These are phyloP conservation scores for Nymphaea thermarum DNA, from an alignment of 164 flowering plant species.

Conservation along the genomic window DNA sequence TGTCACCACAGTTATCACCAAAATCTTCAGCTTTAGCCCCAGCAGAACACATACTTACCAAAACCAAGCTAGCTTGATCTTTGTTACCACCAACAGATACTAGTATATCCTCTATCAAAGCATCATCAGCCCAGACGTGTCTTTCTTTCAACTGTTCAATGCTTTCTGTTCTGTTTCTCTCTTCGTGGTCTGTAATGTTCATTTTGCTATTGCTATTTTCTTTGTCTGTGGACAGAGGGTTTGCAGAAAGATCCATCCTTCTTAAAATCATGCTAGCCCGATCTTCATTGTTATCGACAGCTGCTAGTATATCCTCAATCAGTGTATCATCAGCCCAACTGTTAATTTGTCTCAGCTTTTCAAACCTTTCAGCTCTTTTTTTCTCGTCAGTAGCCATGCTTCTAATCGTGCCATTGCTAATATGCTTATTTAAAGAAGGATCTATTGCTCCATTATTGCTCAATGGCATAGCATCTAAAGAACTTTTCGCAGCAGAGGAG, in stretches of 20 bases:
- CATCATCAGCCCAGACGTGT: constrained; percentile 55
- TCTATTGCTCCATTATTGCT: too few species aligned
- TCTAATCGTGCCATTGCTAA: constrained; percentile 7
- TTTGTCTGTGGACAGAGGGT: constrained; percentile 10
- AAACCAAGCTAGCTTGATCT: constrained; percentile 35
- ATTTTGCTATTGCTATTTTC: constrained; percentile 1
- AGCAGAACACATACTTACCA: constrained; percentile 28
- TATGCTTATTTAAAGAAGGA: not conserved
- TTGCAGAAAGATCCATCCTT: constrained; percentile 23
- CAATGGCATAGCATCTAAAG: too few species aligned
- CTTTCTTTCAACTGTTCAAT: constrained; percentile 30
- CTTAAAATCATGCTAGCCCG: constrained; percentile 43
- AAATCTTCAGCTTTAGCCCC: constrained; percentile 1
- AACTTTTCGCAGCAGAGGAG: too few species aligned
- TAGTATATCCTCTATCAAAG: constrained; percentile 65
- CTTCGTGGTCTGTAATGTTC: constrained; percentile 4
- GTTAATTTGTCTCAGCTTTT: constrained; percentile 34
- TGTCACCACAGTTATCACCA: not conserved
- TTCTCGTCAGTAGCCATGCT: constrained; percentile 5
- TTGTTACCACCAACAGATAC: constrained; percentile 38
- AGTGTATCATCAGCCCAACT: constrained; percentile 63
- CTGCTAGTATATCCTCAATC: constrained; percentile 57
- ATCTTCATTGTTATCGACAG: constrained; percentile 35
- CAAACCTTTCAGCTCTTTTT: constrained; percentile 6
- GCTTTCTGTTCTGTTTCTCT: constrained; percentile 4